Evolutionary conservation across 2,329 filamentous ascomycete genomes (phyloP), one percentile per base, ranked within the genome.

Genomic region (Cladosporium halotolerans): DNA sequence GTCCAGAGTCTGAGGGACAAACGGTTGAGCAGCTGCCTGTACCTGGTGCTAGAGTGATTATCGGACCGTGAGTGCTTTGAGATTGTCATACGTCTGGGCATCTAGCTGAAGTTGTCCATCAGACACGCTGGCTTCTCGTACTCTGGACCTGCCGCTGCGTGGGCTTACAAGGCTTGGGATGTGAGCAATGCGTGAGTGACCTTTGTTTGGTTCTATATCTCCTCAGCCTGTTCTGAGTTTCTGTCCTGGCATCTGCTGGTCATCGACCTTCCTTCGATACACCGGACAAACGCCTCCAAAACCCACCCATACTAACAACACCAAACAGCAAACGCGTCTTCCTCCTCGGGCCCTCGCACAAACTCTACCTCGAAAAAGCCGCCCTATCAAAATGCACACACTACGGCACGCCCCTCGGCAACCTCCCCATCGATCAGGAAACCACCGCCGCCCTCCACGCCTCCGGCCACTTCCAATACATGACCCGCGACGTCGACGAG

Each of bases 41-140:
- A 1, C 69, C 82, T 1, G 83, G 84, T 32, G 91, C 91, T 4
- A 82, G 89, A 69, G 78, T 93, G 11, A 85, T 99, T 53, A 96
- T 99, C 68, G 90, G 90, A 57, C 93, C 93, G 92, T 96, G 80
- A 59, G 65, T 62, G 14, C 45, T n/a, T 19, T 18, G 32, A n/a
- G 6, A 2, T n/a, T 32, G 13, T 44, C 33, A 55, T 31, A 18
- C 10, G 39, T 41, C 18, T 39, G 43, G 11, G 11, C 28, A 14
- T 19, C 9, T n/a, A 32, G 14, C 45, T 53, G 55, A 54, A 56
- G 49, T 18, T 11, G 34, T 55, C 11, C 18, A 8, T 32, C 63
- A 96, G 92, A 56, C 93, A 99, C 70, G 93, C 93, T 55, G 93
- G 93, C 57, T 99, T 96, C 73, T 76, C 81, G 2, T 97, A 92